Percentiles rank a stretch among this genome's conserved stretches.
Evolutionary conservation across 2,329 filamentous ascomycete genomes (phyloP).

Genomic region (Lachnellula cervina): DNA sequence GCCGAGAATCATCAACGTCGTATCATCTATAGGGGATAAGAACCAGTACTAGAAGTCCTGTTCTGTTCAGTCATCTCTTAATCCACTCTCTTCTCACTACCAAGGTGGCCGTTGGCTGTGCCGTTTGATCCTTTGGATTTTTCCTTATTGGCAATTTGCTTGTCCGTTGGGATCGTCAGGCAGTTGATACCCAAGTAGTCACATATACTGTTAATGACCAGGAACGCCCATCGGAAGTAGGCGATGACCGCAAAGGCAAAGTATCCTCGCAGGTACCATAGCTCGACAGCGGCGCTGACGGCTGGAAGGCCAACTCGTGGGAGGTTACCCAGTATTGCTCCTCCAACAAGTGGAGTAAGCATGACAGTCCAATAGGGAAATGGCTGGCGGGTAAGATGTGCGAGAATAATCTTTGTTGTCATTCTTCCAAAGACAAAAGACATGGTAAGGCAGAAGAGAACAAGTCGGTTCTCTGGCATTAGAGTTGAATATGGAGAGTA

Average conservation of each 20-base stretch:
- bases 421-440: slow-evolving; percentile 97
- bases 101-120: slow-evolving; percentile 19
- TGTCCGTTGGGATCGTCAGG: slow-evolving; percentile 70
- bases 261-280: slow-evolving; percentile 79
- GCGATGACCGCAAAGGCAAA: slow-evolving; percentile 77
- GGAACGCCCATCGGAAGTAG: slow-evolving; percentile 88
- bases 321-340: slow-evolving; percentile 77
- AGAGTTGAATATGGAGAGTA: slow-evolving; percentile 84
- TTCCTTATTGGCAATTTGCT: slow-evolving; percentile 31
- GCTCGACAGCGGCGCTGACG: slow-evolving; percentile 61
- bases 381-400: slow-evolving; percentile 85
- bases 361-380: slow-evolving; percentile 97
- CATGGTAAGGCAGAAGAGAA: slow-evolving; percentile 88
- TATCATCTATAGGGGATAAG: background rate
- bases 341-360: slow-evolving; percentile 79
- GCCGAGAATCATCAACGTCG: background rate
- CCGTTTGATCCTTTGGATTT: slow-evolving; percentile 24
- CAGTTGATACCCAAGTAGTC: slow-evolving; percentile 90
- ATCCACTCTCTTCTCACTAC: slow-evolving; percentile 25
- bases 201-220: slow-evolving; percentile 90
- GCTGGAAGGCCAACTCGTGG: slow-evolving; percentile 68
- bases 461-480: slow-evolving; percentile 77
- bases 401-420: slow-evolving; percentile 98
- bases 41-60: too few relatives aligned
- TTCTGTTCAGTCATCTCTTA: slow-evolving; percentile 5